A percentile compares a stretch with the other conserved stretches of the same genome.
These are phyloP conservation scores for Trichoderma gracile DNA, from an alignment of 2,329 filamentous ascomycete species.

Conservation along the genomic window DNA sequence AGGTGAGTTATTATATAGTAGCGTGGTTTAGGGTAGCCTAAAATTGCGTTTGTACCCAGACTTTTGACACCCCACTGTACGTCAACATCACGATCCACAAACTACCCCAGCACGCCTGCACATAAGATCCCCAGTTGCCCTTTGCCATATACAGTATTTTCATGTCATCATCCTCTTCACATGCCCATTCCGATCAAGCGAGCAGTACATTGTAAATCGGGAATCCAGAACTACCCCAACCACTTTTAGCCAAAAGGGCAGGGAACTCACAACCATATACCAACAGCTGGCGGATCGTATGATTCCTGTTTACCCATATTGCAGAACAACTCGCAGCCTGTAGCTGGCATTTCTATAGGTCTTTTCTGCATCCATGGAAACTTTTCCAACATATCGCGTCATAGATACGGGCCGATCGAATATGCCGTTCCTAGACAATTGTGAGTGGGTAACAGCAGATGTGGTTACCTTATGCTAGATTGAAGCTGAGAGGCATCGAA, in stretches of 20 bases:
- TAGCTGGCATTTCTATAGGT: neutral
- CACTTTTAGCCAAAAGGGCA: neutral
- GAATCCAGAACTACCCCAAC: neutral
- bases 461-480: neutral
- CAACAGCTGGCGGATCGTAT: neutral
- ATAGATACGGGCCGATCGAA: neutral
- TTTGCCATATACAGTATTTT: too few relatives aligned
- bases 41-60: too few relatives aligned
- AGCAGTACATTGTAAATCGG: too few relatives aligned
- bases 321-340: neutral
- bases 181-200: neutral
- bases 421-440: neutral
- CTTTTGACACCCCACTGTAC: too few relatives aligned
- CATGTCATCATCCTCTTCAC: too few relatives aligned
- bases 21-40: too few relatives aligned
- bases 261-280: neutral
- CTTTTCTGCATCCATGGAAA: neutral
- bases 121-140: too few relatives aligned
- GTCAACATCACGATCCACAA: too few relatives aligned
- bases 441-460: too few relatives aligned
- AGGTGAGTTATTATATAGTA: too few relatives aligned
- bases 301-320: conserved; percentile 1
- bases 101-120: too few relatives aligned
- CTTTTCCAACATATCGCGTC: neutral
- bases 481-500: neutral